A percentile compares a stretch with the other conserved stretches of the same genome.
phyloP scores from a whole-genome alignment of 768 basidiomycete species.

The Rhizopogon vesiculosus region DNA sequence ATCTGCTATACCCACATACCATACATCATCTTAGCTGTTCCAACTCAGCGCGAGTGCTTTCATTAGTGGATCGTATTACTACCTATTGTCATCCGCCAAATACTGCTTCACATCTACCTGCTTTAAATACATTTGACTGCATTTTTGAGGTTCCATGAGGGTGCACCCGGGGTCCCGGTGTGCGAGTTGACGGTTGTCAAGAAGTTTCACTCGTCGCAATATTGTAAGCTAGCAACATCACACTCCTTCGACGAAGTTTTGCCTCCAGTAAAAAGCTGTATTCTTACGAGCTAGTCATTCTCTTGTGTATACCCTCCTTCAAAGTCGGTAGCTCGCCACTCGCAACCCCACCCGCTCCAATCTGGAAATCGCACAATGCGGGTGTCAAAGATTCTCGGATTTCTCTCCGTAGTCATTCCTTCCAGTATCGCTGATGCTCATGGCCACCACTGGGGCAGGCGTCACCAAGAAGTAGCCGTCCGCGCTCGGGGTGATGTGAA shows the following conservation, averaged over 20 bases:
- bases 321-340: not conserved
- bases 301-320: slow-evolving; percentile 18
- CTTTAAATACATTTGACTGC: not conserved
- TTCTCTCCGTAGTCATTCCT: slow-evolving; percentile 30
- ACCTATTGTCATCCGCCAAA: not conserved
- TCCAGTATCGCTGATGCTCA: slow-evolving; percentile 28
- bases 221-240: not conserved
- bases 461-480: slow-evolving; percentile 45
- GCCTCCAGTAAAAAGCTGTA: slow-evolving; percentile 9
- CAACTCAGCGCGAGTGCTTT: not conserved
- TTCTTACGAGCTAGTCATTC: slow-evolving; percentile 12
- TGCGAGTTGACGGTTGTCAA: not conserved
- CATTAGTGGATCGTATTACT: slow-evolving; percentile 6
- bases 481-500: slow-evolving; percentile 39
- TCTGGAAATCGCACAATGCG: slow-evolving; percentile 1
- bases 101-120: not conserved
- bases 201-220: not conserved
- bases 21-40: not conserved
- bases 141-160: too few relatives aligned
- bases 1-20: slow-evolving; percentile 23
- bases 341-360: not conserved
- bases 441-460: slow-evolving; percentile 26
- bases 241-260: not conserved
- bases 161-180: too few relatives aligned
- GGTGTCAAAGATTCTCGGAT: slow-evolving; percentile 25